Base-by-base conservation (phyloP, 192 early-diverging fungal genomes). In the Mortierella alpina region DNA sequence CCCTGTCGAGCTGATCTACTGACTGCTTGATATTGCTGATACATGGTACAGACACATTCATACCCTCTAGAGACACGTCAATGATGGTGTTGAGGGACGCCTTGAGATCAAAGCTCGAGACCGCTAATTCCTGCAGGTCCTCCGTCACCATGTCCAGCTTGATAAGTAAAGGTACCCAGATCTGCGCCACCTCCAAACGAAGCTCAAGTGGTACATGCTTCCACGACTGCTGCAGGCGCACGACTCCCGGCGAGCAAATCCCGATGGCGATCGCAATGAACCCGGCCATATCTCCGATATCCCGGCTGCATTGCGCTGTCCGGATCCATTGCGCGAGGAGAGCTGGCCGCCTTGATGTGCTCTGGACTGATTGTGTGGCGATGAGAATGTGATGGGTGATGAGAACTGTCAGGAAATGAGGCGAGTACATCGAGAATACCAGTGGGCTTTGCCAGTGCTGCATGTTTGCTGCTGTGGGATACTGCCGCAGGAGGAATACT, bases 331-430 rank as follows among this genome's bases (percentile, higher is more conserved):
- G 92, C 62, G 83, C 85, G 20, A 94, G 72, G 41, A 94, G 64
- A 72, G 84, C 57, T 73, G 89, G 75, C 72, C 88, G 53, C 66
- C 83, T 40, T 69, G 84, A 46, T 60, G 85, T 64, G 72, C 86
- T 73, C 78, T 83, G 52, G 73, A 86, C 73, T 86, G 82, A 73
- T 86, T 84, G 84, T 13, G 84, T 75, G 17, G 82, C 90, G 6
- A 90, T 85, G 12, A 93, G 77, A 8, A 94, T 79, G 56, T 94
- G 93, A 63, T 88, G 87, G 55, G 88, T 85, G 17, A 94, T 86
- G 60, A 94, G 72, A 18, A 90, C 85, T 7, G 91, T 91, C 20
- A 94, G 45, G 62, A 94, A 94, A 64, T 94, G 93, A n/a, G 92
- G 92, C 22, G 90, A 84, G 42, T 74, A 65, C 44, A 73, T 78